Conservation (phyloP, 371 early-diverging fungal species). For the Apophysomyces ossiformis region DNA sequence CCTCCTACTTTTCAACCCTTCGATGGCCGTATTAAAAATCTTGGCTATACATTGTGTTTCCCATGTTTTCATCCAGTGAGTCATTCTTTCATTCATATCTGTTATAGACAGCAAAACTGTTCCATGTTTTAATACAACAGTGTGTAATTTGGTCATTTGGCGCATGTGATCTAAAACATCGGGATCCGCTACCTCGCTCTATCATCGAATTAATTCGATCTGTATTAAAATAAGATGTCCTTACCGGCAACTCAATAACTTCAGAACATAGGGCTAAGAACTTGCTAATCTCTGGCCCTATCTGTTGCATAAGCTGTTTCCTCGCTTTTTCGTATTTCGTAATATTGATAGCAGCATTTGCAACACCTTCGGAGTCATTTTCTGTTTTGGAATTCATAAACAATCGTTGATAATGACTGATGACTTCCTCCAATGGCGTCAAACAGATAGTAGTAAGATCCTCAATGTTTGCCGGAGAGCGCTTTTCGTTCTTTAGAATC, state of each 20-base stretch:
- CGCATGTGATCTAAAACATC: conserved; percentile 21
- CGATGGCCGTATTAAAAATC: conserved; percentile 21
- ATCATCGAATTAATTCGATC: not conserved
- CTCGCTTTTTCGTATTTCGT: conserved; percentile 29
- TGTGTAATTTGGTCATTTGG: conserved; percentile 20
- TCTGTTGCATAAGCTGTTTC: conserved; percentile 23
- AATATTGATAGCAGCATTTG: not conserved
- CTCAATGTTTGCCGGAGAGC: conserved; percentile 3
- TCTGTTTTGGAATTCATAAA: conserved; percentile 18
- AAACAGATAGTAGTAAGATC: conserved; percentile 24
- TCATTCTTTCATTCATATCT: conserved; percentile 26
- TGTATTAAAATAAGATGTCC: not conserved
- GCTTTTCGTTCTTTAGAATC: conserved; percentile 21
- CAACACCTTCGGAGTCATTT: conserved; percentile 9
- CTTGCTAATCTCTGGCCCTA: conserved; percentile 24
- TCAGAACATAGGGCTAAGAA: conserved; percentile 23
- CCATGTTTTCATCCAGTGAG: conserved; percentile 27
- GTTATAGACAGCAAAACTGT: conserved; percentile 20
- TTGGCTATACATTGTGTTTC: conserved; percentile 30
- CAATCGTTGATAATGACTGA: conserved; percentile 26
- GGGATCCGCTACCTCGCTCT: not conserved
- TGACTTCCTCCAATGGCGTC: conserved; percentile 35
- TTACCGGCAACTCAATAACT: conserved; percentile 28
- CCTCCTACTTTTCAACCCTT: conserved; percentile 30
- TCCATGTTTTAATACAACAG: conserved; percentile 15